Base-by-base conservation (phyloP, 805 yeast species). In the Alloascoidea hylecoeti region DNA sequence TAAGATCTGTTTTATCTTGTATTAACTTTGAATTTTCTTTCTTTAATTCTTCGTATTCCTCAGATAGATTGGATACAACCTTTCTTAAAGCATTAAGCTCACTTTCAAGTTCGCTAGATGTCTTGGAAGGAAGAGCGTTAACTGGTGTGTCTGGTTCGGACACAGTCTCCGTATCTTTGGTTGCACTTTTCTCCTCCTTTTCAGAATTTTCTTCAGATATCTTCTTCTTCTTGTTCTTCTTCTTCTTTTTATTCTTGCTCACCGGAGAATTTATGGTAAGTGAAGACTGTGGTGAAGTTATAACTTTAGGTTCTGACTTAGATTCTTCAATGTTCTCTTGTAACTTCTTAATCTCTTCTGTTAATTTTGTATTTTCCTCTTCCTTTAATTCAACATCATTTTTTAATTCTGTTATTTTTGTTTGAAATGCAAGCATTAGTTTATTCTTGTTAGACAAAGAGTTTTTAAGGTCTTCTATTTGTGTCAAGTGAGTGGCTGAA, bases 351-450 rank as follows among this genome's bases (percentile, higher is more conserved):
- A 40, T 34, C 42, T 44, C 39, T 46, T 48, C 38, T 43, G 45
- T 33, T 44, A 49, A 35, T 41, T 23, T 23, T 9, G 13, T 23
- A 23, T 23, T 23, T 9, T 5, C 34, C 32, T 12, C 36, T 13
- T 41, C 15, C 28, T 34, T 13, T 33, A 42, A 38, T 15, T 41
- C 42, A n/a, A 41, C 28, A 4, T 41, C 44, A 28, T 44, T 33
- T 18, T 46, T 45, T 16, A 47, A 38, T 33, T 44, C 47, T 33
- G 45, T 38, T 18, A 44, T 37, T 16, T 46, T 40, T 17, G 44
- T 18, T 9, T 44, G 35, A n/a, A 23, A 35, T 4, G 42, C 36
- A 5, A 12, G 17, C n/a, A 34, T 33, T 12, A 39, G 42, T 39
- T 40, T 23, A n/a, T 23, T 23, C 30, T 23, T 23, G 9, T n/a